Base-by-base conservation (phyloP, 139 green algal species). In the Picochlorum sp. region DNA sequence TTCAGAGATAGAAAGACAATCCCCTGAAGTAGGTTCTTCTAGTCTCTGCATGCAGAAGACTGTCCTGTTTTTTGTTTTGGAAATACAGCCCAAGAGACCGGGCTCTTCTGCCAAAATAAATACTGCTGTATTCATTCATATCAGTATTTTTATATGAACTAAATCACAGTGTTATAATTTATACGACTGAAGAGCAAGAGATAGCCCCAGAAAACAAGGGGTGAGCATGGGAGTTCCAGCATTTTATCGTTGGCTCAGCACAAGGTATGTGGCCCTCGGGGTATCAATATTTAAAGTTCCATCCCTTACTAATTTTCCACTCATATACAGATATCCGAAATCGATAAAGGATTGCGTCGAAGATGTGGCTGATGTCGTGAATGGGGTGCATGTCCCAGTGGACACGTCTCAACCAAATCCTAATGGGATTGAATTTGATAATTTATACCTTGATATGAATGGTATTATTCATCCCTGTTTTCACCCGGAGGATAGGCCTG, bases 391-490 rank as follows among this genome's bases (percentile, higher is more conserved):
- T 62, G 70, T 97, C 2, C 92, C 92, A 1, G 77, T 98, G 8
- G 89, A 99, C 80, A 86, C 76, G 0, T 84, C 83, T 7, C 66
- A 82, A 66, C 84, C 89, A 57, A 98, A 98, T 78, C 92, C 92
- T 10, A 98, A 99, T 74, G 90, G 89, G 7, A 58, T 92, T 52
- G 94, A 99, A 74, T 98, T 94, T 68, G 94, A 99, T 81, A 97
- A 97, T 74, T 75, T 99, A 13, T 99, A 98, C 71, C 69, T 98
- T 74, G 94, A 99, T 73, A 99, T 99, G 94, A 99, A 99, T 74
- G 94, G 94, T 14, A 99, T 99, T 83, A 99, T 99, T 60, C 94
- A 99, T 71, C 94, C 94, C 3, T 99, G 94, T 85, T 99, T 99
- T 72, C 94, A 99, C 69, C 94, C 94, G 7, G 94, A 98, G 78